Evolutionary conservation across 768 basidiomycete species (phyloP).

Genomic region (Coprinopsis sp.): DNA sequence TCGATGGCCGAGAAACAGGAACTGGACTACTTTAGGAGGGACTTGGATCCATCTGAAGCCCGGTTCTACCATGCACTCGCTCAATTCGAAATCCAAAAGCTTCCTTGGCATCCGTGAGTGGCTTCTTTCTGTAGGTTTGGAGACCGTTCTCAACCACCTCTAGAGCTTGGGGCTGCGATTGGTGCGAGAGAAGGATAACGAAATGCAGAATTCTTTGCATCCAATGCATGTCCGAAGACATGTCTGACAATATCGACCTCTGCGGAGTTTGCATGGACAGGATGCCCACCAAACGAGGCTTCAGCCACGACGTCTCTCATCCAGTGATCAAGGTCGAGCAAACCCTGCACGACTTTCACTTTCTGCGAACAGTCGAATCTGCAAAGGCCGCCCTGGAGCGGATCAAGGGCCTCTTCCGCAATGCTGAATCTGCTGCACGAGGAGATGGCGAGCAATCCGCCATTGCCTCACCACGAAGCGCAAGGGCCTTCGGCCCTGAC

Average conservation of each 20-base stretch:
- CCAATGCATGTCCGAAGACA: slow-evolving; percentile 29
- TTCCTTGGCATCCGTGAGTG: slow-evolving; percentile 34
- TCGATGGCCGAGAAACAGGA: slow-evolving; percentile 23
- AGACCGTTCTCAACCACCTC: not conserved
- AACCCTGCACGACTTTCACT: slow-evolving; percentile 28
- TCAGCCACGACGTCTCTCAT: slow-evolving; percentile 29
- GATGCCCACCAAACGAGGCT: slow-evolving; percentile 22
- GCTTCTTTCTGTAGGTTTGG: not conserved
- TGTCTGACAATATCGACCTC: slow-evolving; percentile 30
- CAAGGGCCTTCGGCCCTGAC: no score
- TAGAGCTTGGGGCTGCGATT: slow-evolving; percentile 29
- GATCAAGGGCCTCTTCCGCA: slow-evolving; percentile 23
- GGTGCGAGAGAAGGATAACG: slow-evolving; percentile 28
- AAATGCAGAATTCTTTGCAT: slow-evolving; percentile 28
- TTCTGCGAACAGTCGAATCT: slow-evolving; percentile 22
- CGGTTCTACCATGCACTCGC: slow-evolving; percentile 30
- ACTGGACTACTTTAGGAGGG: slow-evolving; percentile 25
- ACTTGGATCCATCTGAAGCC: slow-evolving; percentile 30
- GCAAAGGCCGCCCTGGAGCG: slow-evolving; percentile 21
- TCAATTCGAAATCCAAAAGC: slow-evolving; percentile 29
- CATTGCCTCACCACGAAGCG: no score
- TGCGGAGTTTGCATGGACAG: slow-evolving; percentile 29
- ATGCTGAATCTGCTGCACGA: slow-evolving; percentile 15
- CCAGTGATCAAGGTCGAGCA: slow-evolving; percentile 28
- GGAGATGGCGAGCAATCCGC: slow-evolving; percentile 4